These are phyloP conservation scores for Haplosporangium gracile DNA, from an alignment of 192 early-diverging fungal genomes.

Conservation along the genomic window DNA sequence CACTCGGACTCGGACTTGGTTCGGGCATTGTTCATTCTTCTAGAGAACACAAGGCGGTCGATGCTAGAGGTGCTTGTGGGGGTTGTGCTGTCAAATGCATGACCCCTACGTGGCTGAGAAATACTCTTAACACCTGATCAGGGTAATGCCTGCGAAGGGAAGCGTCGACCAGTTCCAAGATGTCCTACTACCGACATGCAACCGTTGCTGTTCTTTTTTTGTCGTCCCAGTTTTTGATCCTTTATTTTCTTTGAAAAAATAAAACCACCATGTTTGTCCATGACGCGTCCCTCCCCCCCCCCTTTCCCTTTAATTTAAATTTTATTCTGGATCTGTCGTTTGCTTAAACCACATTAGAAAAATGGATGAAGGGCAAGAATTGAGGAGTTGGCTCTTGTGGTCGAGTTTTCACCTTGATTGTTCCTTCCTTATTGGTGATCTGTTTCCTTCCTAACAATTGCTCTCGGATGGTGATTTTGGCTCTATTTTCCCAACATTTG, in stretches of 20 bases:
- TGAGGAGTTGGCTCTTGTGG: too few species aligned
- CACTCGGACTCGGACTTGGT: neutral
- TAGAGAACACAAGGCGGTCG: constrained; percentile 27
- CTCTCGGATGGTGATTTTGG: too few species aligned
- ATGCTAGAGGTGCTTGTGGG: constrained; percentile 57
- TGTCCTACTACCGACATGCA: neutral
- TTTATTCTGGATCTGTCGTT: neutral
- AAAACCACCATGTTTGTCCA: neutral
- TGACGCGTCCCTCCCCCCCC: too few species aligned
- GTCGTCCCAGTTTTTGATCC: neutral
- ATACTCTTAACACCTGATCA: constrained; percentile 66
- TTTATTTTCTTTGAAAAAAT: neutral
- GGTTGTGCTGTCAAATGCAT: constrained; percentile 2
- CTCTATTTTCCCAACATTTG: too few species aligned
- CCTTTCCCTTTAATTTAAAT: neutral
- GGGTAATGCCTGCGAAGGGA: constrained; percentile 66
- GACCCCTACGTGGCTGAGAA: constrained; percentile 55
- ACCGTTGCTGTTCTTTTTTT: neutral
- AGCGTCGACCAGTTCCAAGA: constrained; percentile 34
- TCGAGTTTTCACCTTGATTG: too few species aligned
- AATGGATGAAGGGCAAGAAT: too few species aligned
- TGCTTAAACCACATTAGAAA: neutral
- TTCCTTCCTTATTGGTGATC: too few species aligned
- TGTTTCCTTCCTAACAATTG: too few species aligned
- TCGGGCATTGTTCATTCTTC: neutral